Percentiles rank a stretch among this genome's conserved stretches.
Conservation (phyloP, 2,329 filamentous ascomycete genomes). For the Fusarium acutatum region DNA sequence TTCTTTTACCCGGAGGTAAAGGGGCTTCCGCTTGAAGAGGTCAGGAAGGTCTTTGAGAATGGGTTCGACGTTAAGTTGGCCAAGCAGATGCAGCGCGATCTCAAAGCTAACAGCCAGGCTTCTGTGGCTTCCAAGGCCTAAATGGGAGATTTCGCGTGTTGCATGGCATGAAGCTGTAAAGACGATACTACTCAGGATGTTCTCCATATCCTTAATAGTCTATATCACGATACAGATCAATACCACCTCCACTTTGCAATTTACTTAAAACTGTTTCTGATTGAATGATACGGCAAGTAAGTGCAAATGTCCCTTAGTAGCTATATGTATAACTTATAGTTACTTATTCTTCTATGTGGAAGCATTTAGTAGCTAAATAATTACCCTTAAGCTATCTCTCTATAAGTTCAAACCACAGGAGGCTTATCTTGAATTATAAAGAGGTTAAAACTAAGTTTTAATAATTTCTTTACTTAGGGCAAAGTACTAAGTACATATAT, state of each 20-base stretch:
- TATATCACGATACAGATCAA: not conserved
- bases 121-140: not conserved
- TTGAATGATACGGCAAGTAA: no score
- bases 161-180: not conserved
- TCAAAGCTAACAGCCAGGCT: slow-evolving; percentile 7
- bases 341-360: no score
- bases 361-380: no score
- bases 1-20: slow-evolving; percentile 64
- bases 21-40: slow-evolving; percentile 62
- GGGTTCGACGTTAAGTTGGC: slow-evolving; percentile 56
- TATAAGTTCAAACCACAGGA: no score
- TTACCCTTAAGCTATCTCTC: no score
- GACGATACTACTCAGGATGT: fast-evolving
- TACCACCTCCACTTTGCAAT: not conserved
- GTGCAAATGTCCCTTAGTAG: no score
- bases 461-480: no score
- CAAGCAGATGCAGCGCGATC: slow-evolving; percentile 46
- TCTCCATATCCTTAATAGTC: not conserved
- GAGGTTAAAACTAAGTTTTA: no score
- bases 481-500: no score
- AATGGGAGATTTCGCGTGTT: fast-evolving
- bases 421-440: no score
- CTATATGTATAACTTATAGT: no score
- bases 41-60: slow-evolving; percentile 58
- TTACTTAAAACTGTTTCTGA: no score